Evolutionary conservation across 768 basidiomycete genomes (phyloP).

Genomic region (Floccularia luteovirens): DNA sequence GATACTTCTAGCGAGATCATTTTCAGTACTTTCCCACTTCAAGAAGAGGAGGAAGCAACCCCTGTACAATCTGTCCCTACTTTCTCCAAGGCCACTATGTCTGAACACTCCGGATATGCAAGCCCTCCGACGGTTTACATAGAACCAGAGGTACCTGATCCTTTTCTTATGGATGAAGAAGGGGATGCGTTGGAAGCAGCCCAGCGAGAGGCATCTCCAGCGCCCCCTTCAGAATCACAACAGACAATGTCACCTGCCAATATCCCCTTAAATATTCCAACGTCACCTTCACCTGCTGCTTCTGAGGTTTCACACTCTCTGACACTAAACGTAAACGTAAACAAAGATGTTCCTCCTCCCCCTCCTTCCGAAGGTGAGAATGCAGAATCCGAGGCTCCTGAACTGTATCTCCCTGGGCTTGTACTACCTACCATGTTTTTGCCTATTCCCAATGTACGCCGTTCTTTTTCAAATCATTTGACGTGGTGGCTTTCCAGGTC

Average conservation of each 20-base stretch:
- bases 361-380: constrained; percentile 32
- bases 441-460: constrained; percentile 85
- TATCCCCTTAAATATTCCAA: constrained; percentile 28
- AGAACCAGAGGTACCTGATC: constrained; percentile 48
- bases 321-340: constrained; percentile 29
- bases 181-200: constrained; percentile 34
- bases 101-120: constrained; percentile 15
- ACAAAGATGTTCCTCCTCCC: constrained; percentile 51
- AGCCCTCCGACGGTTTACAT: constrained; percentile 20
- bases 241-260: constrained; percentile 31
- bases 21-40: too few relatives aligned
- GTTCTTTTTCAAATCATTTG: constrained; percentile 38
- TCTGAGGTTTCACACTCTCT: constrained; percentile 11
- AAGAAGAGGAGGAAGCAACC: too few relatives aligned
- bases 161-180: constrained; percentile 56
- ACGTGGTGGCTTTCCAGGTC: constrained; percentile 56
- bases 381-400: constrained; percentile 46
- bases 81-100: too few relatives aligned
- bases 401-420: constrained; percentile 62
- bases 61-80: too few relatives aligned
- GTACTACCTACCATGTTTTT: constrained; percentile 74
- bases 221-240: constrained; percentile 21
- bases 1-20: too few relatives aligned
- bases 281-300: constrained; percentile 9
- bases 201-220: constrained; percentile 18